Base-by-base conservation (phyloP, 345 rosid species). In the Brassica cretica region DNA sequence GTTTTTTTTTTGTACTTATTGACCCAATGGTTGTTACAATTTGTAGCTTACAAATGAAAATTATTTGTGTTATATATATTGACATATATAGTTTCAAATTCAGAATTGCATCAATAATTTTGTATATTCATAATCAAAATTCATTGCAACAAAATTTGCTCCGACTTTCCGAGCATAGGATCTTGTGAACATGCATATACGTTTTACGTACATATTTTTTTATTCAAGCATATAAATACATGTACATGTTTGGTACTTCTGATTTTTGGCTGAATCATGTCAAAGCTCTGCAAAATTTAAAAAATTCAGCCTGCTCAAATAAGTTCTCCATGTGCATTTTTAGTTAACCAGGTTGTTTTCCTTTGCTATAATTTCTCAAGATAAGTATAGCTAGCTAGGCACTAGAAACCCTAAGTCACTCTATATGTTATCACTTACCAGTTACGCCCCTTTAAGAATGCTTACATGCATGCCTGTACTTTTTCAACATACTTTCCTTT, bases 381-480 rank as follows among this genome's bases (percentile, higher is more conserved):
- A 32, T 39, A 25, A 15, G 11, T 70, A 77, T 53, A 53, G 18
- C 21, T 24, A 60, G 33, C 64, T 77, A 62, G 25, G 44, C 25
- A 71, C 15, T 56, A 72, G 18, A 56, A 78, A 21, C 81, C 81
- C 81, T 71, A 78, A 78, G 5, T 19, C 56, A 10, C 65, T 33
- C 30, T 24, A 49, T n/a, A 68, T 8, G 5, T 53, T 12, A 68
- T 55, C 19, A 35, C 2, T 15, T 64, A 61, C 19, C 19, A 35
- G 6, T 15, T 65, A 62, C 19, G 14, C 37, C 56, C 19, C 33
- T 15, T 21, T 15, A 33, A 63, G 69, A 70, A 62, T 76, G 68
- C 19, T 60, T 44, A 59, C 49, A 67, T 67, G 18, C 25, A 12
- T 66, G 72, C 21, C 8, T 56, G 16, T 66, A 66, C 51, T 55